A percentile compares a stretch with the other conserved stretches of the same genome.
Conservation (phyloP, 768 basidiomycete genomes). For the Leccinum pellstonianum region DNA sequence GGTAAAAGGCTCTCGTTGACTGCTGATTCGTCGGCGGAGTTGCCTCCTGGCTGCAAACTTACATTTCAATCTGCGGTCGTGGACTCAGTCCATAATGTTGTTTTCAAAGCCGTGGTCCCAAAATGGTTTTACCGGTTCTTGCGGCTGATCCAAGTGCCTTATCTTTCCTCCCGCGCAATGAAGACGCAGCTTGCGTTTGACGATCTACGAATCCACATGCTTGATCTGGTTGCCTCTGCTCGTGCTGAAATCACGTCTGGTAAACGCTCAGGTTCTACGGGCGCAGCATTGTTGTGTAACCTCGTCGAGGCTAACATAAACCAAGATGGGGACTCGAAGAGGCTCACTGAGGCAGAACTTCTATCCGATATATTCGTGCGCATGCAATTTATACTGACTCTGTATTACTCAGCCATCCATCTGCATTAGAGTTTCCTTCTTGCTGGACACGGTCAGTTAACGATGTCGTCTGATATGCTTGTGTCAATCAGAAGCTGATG, state of each 20-base stretch:
- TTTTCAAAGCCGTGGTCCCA: conserved; percentile 34
- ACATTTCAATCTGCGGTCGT: conserved; percentile 39
- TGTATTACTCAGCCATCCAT: background rate
- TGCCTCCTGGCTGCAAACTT: conserved; percentile 32
- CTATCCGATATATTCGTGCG: conserved; percentile 50
- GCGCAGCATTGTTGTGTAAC: conserved; percentile 43
- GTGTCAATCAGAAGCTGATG: conserved; percentile 2
- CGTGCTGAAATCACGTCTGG: conserved; percentile 35
- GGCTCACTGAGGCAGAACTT: conserved; percentile 44
- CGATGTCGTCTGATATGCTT: background rate
- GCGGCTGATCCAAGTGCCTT: conserved; percentile 33
- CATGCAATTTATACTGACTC: background rate
- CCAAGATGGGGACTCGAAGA: conserved; percentile 30
- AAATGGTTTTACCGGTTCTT: conserved; percentile 31
- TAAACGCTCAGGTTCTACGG: conserved; percentile 18
- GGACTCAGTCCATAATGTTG: conserved; percentile 19
- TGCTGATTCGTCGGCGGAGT: conserved; percentile 27
- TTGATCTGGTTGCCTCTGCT: conserved; percentile 40
- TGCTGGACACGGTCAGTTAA: conserved; percentile 45
- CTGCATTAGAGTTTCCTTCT: conserved; percentile 41
- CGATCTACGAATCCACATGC: conserved; percentile 40
- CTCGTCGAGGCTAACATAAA: conserved; percentile 49
- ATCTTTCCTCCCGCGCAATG: conserved; percentile 33
- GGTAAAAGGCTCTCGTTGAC: conserved; percentile 37
- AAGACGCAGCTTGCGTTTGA: conserved; percentile 35